Base-by-base conservation (phyloP, 768 basidiomycete genomes). In the Boletales sp. region DNA sequence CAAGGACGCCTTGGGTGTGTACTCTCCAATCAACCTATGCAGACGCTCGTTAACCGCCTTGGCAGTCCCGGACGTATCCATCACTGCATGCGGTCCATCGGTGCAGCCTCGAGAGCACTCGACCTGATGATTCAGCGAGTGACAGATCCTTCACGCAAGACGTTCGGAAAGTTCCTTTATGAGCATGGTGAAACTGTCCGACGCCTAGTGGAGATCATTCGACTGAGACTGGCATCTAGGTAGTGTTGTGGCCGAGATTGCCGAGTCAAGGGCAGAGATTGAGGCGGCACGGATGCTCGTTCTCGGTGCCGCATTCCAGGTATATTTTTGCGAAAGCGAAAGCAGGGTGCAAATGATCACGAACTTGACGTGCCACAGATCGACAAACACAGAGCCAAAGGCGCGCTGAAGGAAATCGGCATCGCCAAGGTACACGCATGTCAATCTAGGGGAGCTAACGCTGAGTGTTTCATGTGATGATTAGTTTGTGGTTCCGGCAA, bases 51-150 rank as follows among this genome's bases (percentile, higher is more conserved):
- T 44, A 2, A 55, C 33, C 8, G 34, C 41, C 31, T 36, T 43
- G 41, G 58, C 36, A 92, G 91, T 37, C 94, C 94, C 44, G 94
- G 94, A n/a, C 86, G 94, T 48, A 89, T 95, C 59, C 94, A 95
- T 62, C 91, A 94, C 64, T 96, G 95, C 75, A 99, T 99, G 96
- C 84, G 96, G 35, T 89, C 91, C 8, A 90, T 99, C 50, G 96
- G 96, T 18, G 80, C 80, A 18, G 96, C 96, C 1, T 82, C 86
- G 53, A 77, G 80, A 19, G 87, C 95, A 3, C 72, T 98, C 49
- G 91, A 96, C 61, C 70, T 89, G 44, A 84, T 97, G 82, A 77
- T 99, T 40, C 81, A 85, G 59, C 83, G 96, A 9, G 92, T 94
- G 19, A 95, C 94, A n/a, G 92, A 98, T 64, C 87, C 94, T 4